Evolutionary conservation across 441 rosid genomes (phyloP), one percentile per base, ranked within the genome.

Genomic region (Daphne laureola): DNA sequence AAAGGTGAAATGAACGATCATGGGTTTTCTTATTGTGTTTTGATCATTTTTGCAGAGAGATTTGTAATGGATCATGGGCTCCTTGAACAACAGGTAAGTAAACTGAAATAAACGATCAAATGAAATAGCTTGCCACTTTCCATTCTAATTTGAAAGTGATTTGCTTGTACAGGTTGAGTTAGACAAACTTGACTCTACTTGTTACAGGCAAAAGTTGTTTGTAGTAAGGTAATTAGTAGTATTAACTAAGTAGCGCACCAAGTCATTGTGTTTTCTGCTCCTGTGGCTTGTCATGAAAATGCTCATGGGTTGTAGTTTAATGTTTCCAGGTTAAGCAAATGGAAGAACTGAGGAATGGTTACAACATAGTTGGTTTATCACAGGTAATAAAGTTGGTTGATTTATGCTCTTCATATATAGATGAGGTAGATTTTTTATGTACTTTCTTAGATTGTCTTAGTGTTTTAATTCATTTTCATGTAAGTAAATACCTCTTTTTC

Each of bases 331-430:
- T 86, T 73, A 83, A 79, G 72, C 23, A 71, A 58, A 81, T 86
- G 82, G 67, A 79, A 64, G 86, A 77, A 66, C 67, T 86, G 55
- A 83, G 72, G 11, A 36, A 68, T 44, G 95, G 95, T 36, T 81
- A 75, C 73, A 83, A 73, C 66, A 71, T 86, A 15, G 90, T 86
- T 72, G 95, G 95, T 41, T 86, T 83, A 59, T 86, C 90, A 53
- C 95, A 83, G 87, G 95, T 85, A 67, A 49, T 61, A 54, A 31
- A 18, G 4, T 26, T 18, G 45, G 51, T 44, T 47, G 25, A 3
- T 21, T 21, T 21, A 3, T 52, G 13, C 9, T 12, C 25, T 31
- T 50, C 25, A 21, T n/a, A n/a, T n/a, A n/a, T n/a, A n/a, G n/a
- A n/a, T n/a, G n/a, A n/a, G n/a, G n/a, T n/a, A n/a, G n/a, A n/a